Evolutionary conservation across 2,329 filamentous ascomycete species (phyloP), one percentile per base, ranked within the genome.

Genomic region (Trichoderma pleuroti): DNA sequence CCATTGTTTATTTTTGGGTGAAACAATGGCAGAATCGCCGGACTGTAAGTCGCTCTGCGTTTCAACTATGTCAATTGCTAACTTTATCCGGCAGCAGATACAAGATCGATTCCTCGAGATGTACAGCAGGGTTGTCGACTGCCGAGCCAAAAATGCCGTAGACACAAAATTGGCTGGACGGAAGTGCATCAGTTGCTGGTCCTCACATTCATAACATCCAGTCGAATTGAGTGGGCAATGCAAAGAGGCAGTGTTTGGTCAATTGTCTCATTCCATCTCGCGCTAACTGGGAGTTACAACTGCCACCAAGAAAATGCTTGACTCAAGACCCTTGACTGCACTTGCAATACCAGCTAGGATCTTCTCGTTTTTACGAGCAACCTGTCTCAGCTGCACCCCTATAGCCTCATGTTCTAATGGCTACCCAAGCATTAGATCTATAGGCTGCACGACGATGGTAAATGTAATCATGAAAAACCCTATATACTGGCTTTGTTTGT

Each of bases 301-400:
- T 30, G 16, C 24, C 18, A 18, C 24, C 21, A 30, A 57, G 18
- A 42, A 21, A 11, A 3, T 39, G 5, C 46, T 57, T 56, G 63
- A 66, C 49, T 66, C 49, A 66, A 36, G 34, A 66, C 26, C 63
- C 63, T 66, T 57, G 63, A 24, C 14, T 12, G 49, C 34, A 61
- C 32, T 61, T 26, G 28, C 49, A 32, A 21, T 42, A n/a, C 24
- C 10, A 32, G 7, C 21, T 39, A 16, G 32, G 10, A n/a, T 11
- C 16, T 30, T 8, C 18, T 26, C 21, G 18, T 12, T n/a, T n/a
- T 21, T 57, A 18, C 26, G 26, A 63, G 14, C 54, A 42, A 21
- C 21, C 28, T 56, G 63, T 56, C 63, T 39, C 63, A 56, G 52
- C 18, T 56, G 34, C 9, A 39, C 4, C 39, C n/a, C n/a, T 42